These are phyloP conservation scores for Alternaria metachromatica DNA, from an alignment of 2,329 filamentous ascomycete genomes.

Conservation along the genomic window DNA sequence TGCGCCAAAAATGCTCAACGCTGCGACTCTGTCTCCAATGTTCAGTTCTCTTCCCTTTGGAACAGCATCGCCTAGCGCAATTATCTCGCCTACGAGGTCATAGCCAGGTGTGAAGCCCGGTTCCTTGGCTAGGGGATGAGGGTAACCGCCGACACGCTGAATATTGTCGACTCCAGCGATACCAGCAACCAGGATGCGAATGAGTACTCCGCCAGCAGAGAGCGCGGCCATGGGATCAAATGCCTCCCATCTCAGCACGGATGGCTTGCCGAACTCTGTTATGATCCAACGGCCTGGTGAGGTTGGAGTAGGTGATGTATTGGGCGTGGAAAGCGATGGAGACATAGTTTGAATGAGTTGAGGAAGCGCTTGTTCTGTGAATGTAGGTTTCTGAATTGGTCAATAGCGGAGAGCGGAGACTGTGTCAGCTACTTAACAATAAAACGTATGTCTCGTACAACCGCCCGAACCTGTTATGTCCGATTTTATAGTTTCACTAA, in stretches of 20 bases:
- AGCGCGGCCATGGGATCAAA: constrained; percentile 4
- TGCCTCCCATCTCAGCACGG: constrained; percentile 12
- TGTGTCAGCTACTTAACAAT: background rate
- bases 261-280: constrained; percentile 9
- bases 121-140: background rate
- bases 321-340: background rate
- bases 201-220: constrained; percentile 5
- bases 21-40: constrained; percentile 8
- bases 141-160: constrained; percentile 15
- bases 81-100: constrained; percentile 15
- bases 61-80: constrained; percentile 1
- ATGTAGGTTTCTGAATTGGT: background rate
- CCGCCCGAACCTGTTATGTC: background rate
- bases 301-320: constrained; percentile 8
- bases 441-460: background rate
- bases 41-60: background rate
- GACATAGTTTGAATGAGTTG: background rate
- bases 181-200: constrained; percentile 14
- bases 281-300: constrained; percentile 13
- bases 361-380: background rate
- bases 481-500: background rate
- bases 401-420: background rate
- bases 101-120: constrained; percentile 17
- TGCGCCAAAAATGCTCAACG: constrained; percentile 4
- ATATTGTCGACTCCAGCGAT: constrained; percentile 18